Base-by-base conservation (phyloP, 257 asterid genomes). In the Forsythia viridissima region DNA sequence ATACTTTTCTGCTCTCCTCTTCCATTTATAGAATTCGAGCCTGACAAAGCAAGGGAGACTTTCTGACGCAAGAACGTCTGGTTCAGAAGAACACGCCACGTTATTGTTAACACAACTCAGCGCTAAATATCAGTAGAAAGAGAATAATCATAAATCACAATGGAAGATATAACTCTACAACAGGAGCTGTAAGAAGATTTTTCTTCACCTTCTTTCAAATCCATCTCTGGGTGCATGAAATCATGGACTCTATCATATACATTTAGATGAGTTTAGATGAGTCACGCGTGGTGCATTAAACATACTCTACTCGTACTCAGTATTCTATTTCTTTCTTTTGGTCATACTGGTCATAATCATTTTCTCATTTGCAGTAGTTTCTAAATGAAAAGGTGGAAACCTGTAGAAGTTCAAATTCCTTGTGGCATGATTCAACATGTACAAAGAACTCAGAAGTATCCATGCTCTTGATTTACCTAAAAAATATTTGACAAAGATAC, bases 1-100 rank as follows among this genome's bases (percentile, higher is more conserved):
- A 44, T 16, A 48, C 46, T 74, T 76, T 84, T 82, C 38, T 74
- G 83, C 76, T 80, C 91, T 80, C 84, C 88, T 78, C 82, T 85
- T 69, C 69, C 87, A 75, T 76, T 57, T 16, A 36, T 52, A 39
- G 76, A 30, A 80, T 82, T 80, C 51, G 84, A 77, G 52, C 84
- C 90, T 69, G 88, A 81, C 71, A 89, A 89, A 76, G 87, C 91
- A 75, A 91, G 83, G 75, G 89, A 86, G 40, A 88, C 88, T 91
- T 84, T 90, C 83, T 91, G 97, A 8, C 97, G 93, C 91, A 91
- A 79, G 88, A 91, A 91, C 13, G 97, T 91, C 97, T 91, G 90
- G 70, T 76, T 63, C 9, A 34, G 74, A 71, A 71, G 77, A 79
- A 77, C 59, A 79, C 0, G 37, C 51, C 38, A 68, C 4, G 68